Percentiles rank a stretch among this genome's conserved stretches.
phyloP scores from a whole-genome alignment of 345 rosid species.

The Hibiscus mutabilis region DNA sequence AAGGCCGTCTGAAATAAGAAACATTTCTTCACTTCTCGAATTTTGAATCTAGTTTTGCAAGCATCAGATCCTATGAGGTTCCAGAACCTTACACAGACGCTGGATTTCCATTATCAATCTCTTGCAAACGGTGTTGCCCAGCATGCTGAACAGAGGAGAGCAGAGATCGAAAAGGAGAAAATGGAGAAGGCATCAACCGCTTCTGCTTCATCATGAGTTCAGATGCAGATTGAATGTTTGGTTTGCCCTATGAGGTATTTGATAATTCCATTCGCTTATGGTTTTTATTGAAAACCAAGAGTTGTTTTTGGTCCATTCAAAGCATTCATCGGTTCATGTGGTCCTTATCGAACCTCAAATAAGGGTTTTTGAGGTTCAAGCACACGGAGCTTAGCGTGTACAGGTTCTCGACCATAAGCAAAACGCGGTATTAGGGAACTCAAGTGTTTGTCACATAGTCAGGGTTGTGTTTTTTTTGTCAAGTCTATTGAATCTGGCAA shows the following conservation, averaged over 20 bases:
- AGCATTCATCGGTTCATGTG: slow-evolving; percentile 23
- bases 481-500: slow-evolving; percentile 3
- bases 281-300: slow-evolving; percentile 8
- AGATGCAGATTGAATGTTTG: slow-evolving; percentile 11
- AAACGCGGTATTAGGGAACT: background rate
- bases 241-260: slow-evolving; percentile 12
- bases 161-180: slow-evolving; percentile 85
- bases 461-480: background rate
- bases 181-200: slow-evolving; percentile 58
- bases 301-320: slow-evolving; percentile 11
- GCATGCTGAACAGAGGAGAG: slow-evolving; percentile 93
- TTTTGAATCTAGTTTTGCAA: slow-evolving; percentile 55
- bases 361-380: slow-evolving; percentile 2
- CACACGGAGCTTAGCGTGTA: slow-evolving; percentile 6
- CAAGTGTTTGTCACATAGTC: slow-evolving; percentile 4
- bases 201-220: slow-evolving; percentile 30
- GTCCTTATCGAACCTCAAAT: background rate
- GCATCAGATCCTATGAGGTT: slow-evolving; percentile 68
- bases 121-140: slow-evolving; percentile 82
- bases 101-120: slow-evolving; percentile 81
- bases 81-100: slow-evolving; percentile 72
- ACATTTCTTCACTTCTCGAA: background rate
- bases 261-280: slow-evolving; percentile 15
- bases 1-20: background rate
- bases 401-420: slow-evolving; percentile 6